Conservation (phyloP, 1,139 yeast genomes). For the Sugiyamaella neomexicana region DNA sequence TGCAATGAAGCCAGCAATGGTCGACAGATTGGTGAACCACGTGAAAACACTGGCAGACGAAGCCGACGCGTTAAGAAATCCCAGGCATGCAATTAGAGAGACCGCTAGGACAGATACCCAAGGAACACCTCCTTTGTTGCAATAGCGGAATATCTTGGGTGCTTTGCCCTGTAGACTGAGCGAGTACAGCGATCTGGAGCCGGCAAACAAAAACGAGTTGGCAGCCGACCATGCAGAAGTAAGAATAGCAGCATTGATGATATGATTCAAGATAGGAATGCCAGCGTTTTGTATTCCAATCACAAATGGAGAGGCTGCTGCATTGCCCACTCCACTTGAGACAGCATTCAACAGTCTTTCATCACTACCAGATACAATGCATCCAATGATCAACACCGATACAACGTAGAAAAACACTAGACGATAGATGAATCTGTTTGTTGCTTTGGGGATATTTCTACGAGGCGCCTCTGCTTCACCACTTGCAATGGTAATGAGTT, state of each 20-base stretch:
- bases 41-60: conserved; percentile 48
- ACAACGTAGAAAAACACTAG: conserved; percentile 56
- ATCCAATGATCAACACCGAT: conserved; percentile 56
- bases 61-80: conserved; percentile 49
- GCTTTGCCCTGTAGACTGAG: conserved; percentile 51
- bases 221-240: conserved; percentile 57
- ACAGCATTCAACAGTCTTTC: conserved; percentile 42
- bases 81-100: conserved; percentile 40
- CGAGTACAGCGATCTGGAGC: conserved; percentile 45
- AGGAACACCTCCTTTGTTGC: conserved; percentile 49
- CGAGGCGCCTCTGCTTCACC: conserved; percentile 74
- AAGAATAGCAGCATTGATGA: conserved; percentile 66
- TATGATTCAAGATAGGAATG: conserved; percentile 56
- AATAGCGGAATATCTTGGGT: conserved; percentile 47
- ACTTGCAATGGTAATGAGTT: conserved; percentile 70
- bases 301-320: conserved; percentile 66
- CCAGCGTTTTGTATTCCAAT: conserved; percentile 58
- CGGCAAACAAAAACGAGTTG: conserved; percentile 44
- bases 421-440: conserved; percentile 62
- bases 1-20: conserved; percentile 49
- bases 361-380: conserved; percentile 58
- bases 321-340: conserved; percentile 50
- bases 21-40: conserved; percentile 48
- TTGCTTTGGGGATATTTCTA: conserved; percentile 59
- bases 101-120: conserved; percentile 41